phyloP scores from a whole-genome alignment of 139 green algal species.

The Volvox reticuliferus region DNA sequence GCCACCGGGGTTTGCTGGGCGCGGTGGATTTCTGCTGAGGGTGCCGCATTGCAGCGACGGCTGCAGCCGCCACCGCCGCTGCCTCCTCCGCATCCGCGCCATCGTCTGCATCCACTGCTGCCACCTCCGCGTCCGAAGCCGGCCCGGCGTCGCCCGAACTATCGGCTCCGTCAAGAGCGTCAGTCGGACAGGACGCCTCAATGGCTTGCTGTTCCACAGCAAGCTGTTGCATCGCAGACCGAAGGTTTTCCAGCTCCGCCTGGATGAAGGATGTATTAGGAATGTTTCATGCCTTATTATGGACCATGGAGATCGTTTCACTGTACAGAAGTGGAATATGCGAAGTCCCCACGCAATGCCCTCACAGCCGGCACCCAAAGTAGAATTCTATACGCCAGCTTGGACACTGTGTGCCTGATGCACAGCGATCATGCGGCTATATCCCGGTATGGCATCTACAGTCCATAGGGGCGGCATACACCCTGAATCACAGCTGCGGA shows the following conservation, averaged over 20 bases:
- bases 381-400: too few species aligned
- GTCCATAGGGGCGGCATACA: too few species aligned
- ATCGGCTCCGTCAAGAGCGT: neutral
- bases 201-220: neutral
- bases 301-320: too few species aligned
- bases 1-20: neutral
- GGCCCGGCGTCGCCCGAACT: neutral
- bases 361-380: too few species aligned
- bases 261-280: neutral
- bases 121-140: neutral
- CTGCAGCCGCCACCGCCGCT: neutral
- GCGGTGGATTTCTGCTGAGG: neutral
- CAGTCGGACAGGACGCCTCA: neutral
- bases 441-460: too few species aligned
- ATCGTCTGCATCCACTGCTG: neutral
- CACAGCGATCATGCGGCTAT: too few species aligned
- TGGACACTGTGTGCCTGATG: too few species aligned
- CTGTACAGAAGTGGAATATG: too few species aligned
- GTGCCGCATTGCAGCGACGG: neutral
- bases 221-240: neutral
- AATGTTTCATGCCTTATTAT: too few species aligned
- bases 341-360: too few species aligned
- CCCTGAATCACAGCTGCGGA: too few species aligned
- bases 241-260: conserved; percentile 44
- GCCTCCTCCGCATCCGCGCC: neutral